These are phyloP conservation scores for Entomortierella chlamydospora DNA, from an alignment of 192 early-diverging fungal species.

Conservation along the genomic window DNA sequence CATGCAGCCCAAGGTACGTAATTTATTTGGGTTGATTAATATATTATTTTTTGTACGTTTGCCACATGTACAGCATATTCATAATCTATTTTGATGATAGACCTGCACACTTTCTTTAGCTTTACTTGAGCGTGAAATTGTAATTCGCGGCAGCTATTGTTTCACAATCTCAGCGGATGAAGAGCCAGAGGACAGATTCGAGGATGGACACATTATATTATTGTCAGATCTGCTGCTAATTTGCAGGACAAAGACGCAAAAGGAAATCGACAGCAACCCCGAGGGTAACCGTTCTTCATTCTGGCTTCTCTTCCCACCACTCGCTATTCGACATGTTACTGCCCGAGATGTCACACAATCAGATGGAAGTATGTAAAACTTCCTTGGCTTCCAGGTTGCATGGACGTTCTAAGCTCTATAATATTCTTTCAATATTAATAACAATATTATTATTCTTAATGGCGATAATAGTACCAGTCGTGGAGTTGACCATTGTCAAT, in stretches of 20 bases:
- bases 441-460: background rate
- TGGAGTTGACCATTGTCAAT: constrained; percentile 46
- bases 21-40: background rate
- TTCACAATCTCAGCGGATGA: constrained; percentile 38
- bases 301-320: constrained; percentile 61
- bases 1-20: constrained; percentile 59
- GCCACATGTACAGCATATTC: constrained; percentile 7
- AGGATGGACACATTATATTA: constrained; percentile 52
- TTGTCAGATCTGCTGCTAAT: constrained; percentile 60
- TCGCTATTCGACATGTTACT: constrained; percentile 55
- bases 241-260: constrained; percentile 51
- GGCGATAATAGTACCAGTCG: constrained; percentile 15
- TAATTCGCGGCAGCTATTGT: constrained; percentile 38
- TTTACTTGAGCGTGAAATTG: constrained; percentile 25
- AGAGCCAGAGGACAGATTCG: constrained; percentile 30
- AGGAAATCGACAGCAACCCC: constrained; percentile 44
- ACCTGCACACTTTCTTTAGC: constrained; percentile 40
- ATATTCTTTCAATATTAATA: no score
- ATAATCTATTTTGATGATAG: constrained; percentile 24
- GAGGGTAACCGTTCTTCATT: constrained; percentile 27
- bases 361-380: constrained; percentile 19
- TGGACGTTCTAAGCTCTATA: background rate
- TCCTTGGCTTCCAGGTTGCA: no score
- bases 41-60: background rate
- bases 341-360: constrained; percentile 28